Percentiles rank a stretch among this genome's conserved stretches.
phyloP scores from a whole-genome alignment of 2,329 filamentous ascomycete genomes.

The Calonectria pauciramosa region DNA sequence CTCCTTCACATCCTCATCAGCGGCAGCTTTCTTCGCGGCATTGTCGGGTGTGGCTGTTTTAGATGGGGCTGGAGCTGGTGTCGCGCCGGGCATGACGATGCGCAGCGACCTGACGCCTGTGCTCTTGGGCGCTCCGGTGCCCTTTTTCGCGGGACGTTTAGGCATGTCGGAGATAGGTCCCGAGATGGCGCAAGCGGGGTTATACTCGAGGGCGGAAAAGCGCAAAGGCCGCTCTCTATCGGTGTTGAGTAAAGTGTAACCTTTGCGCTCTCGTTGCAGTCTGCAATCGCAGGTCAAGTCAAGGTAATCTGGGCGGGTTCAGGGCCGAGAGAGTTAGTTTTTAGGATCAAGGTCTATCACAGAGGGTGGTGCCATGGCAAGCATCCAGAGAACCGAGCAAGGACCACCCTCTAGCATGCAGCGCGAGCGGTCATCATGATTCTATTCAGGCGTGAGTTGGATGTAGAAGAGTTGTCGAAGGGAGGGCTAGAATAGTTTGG shows the following conservation, averaged over 20 bases:
- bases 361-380: conserved; percentile 71
- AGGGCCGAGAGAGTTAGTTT: conserved; percentile 32
- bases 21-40: conserved; percentile 45
- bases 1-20: conserved; percentile 56
- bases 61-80: conserved; percentile 40
- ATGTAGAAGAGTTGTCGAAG: conserved; percentile 11
- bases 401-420: conserved; percentile 69
- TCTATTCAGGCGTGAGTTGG: conserved; percentile 29
- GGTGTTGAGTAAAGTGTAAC: background rate
- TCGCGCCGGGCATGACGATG: conserved; percentile 34
- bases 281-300: background rate
- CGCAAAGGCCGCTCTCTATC: background rate
- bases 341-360: conserved; percentile 54
- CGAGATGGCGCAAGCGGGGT: background rate
- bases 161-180: conserved; percentile 34
- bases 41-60: conserved; percentile 50
- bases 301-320: conserved; percentile 6
- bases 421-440: conserved; percentile 54
- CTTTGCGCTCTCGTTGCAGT: background rate
- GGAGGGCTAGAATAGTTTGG: background rate
- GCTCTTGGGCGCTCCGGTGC: conserved; percentile 23
- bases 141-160: conserved; percentile 40
- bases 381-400: conserved; percentile 53
- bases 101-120: conserved; percentile 36
- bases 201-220: background rate